These are phyloP conservation scores for Neckera pumila DNA, from an alignment of 225 moss, liverwort and hornwort species.

Conservation along the genomic window DNA sequence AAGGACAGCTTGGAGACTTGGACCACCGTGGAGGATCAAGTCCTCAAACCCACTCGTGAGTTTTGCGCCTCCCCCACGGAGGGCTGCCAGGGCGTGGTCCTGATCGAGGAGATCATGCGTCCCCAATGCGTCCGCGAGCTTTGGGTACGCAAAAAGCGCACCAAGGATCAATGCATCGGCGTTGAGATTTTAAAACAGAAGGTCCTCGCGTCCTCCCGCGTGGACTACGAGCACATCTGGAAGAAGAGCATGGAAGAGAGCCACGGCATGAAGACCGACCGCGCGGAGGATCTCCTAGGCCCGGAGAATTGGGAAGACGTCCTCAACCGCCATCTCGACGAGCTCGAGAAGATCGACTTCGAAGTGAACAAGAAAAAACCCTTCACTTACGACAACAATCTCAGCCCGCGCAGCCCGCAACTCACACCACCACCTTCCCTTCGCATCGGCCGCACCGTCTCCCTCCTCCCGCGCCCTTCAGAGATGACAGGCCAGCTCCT, in stretches of 20 bases:
- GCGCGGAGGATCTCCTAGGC: conserved; percentile 24
- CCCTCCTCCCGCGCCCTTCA: conserved; percentile 35
- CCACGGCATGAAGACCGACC: conserved; percentile 25
- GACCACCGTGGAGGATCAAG: conserved; percentile 25
- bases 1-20: conserved; percentile 33
- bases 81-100: conserved; percentile 61
- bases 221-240: conserved; percentile 51
- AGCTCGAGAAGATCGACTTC: conserved; percentile 31
- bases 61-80: conserved; percentile 63
- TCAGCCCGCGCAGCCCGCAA: background rate
- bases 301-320: conserved; percentile 50
- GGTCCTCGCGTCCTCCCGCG: conserved; percentile 19
- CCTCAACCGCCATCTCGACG: conserved; percentile 23
- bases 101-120: conserved; percentile 54
- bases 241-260: conserved; percentile 47
- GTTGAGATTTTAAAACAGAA: conserved; percentile 29
- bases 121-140: conserved; percentile 50
- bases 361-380: conserved; percentile 12
- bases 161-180: conserved; percentile 46
- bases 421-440: conserved; percentile 3
- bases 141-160: conserved; percentile 32
- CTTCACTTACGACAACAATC: background rate
- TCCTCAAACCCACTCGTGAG: conserved; percentile 30
- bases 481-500: conserved; percentile 41
- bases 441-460: conserved; percentile 40